phyloP scores from a whole-genome alignment of 768 basidiomycete species.

The Calocera viscosa region DNA sequence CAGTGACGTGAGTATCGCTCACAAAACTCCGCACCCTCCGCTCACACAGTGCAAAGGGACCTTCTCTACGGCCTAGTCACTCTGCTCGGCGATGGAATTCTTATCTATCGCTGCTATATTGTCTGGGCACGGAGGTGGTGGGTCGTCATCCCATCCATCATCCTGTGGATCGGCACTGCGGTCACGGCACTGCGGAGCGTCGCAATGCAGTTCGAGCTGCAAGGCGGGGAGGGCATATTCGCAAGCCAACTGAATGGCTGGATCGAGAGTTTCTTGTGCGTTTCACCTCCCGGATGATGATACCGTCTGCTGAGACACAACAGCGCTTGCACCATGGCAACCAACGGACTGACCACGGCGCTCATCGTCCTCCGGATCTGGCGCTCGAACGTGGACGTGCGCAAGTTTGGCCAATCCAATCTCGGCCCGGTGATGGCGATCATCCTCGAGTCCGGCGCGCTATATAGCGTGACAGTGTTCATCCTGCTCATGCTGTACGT shows the following conservation, averaged over 20 bases:
- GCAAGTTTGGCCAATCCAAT: constrained; percentile 19
- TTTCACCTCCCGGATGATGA: constrained; percentile 29
- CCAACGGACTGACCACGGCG: constrained; percentile 14
- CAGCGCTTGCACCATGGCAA: background rate
- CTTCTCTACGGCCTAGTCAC: constrained; percentile 2
- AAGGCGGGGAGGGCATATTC: constrained; percentile 23
- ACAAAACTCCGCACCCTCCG: no score
- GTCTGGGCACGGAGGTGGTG: constrained; percentile 25
- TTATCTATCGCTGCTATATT: constrained; percentile 26
- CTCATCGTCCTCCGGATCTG: constrained; percentile 30
- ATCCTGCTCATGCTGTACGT: constrained; percentile 28
- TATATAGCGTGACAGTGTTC: constrained; percentile 29
- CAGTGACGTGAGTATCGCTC: background rate
- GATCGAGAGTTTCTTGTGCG: constrained; percentile 31
- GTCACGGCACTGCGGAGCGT: constrained; percentile 9
- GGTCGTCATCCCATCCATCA: constrained; percentile 23
- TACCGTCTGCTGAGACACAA: constrained; percentile 29
- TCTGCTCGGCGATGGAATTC: background rate
- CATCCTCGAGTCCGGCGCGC: constrained; percentile 31
- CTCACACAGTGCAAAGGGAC: background rate
- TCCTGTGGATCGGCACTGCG: constrained; percentile 26
- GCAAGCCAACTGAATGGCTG: constrained; percentile 26
- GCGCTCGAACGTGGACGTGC: constrained; percentile 22
- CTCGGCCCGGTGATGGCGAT: constrained; percentile 28
- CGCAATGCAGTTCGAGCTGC: constrained; percentile 6